Conservation (phyloP, 495 filamentous ascomycete species). For the Penicillium fimorum region DNA sequence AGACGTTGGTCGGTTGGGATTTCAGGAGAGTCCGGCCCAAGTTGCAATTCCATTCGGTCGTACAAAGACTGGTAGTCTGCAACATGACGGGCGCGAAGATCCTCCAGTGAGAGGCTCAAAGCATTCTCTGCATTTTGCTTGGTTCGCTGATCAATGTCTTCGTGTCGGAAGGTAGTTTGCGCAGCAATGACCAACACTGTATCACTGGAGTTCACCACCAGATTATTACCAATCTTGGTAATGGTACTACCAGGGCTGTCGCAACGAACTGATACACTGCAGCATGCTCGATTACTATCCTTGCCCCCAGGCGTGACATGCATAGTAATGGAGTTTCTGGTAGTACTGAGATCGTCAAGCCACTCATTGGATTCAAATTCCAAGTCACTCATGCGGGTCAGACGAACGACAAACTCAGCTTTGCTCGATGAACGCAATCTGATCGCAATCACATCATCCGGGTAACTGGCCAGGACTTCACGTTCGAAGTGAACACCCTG, state of each 20-base stretch:
- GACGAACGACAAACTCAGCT: constrained; percentile 26
- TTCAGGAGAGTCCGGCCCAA: constrained; percentile 21
- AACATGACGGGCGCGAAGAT: constrained; percentile 31
- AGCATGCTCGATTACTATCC: constrained; percentile 34
- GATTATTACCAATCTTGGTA: constrained; percentile 31
- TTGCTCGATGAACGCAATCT: constrained; percentile 33
- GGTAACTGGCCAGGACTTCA: constrained; percentile 41
- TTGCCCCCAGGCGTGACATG: constrained; percentile 40
- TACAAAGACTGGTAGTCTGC: constrained; percentile 35
- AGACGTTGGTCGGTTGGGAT: constrained; percentile 36
- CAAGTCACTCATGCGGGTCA: constrained; percentile 35
- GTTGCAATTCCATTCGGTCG: constrained; percentile 30
- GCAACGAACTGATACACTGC: constrained; percentile 29
- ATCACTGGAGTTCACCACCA: constrained; percentile 30
- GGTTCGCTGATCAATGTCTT: constrained; percentile 25
- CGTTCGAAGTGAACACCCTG: constrained; percentile 31
- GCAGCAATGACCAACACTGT: constrained; percentile 39
- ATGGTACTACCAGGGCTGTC: constrained; percentile 23
- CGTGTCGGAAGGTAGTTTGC: constrained; percentile 39
- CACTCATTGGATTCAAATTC: constrained; percentile 44
- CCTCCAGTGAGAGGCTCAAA: constrained; percentile 15
- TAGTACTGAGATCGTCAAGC: constrained; percentile 32
- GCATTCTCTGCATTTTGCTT: constrained; percentile 26
- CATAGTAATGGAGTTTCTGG: constrained; percentile 34
- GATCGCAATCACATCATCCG: constrained; percentile 43